Evolutionary conservation across 495 filamentous ascomycete species (phyloP), one percentile per base, ranked within the genome.

Genomic region (Jackrogersella multiformis): DNA sequence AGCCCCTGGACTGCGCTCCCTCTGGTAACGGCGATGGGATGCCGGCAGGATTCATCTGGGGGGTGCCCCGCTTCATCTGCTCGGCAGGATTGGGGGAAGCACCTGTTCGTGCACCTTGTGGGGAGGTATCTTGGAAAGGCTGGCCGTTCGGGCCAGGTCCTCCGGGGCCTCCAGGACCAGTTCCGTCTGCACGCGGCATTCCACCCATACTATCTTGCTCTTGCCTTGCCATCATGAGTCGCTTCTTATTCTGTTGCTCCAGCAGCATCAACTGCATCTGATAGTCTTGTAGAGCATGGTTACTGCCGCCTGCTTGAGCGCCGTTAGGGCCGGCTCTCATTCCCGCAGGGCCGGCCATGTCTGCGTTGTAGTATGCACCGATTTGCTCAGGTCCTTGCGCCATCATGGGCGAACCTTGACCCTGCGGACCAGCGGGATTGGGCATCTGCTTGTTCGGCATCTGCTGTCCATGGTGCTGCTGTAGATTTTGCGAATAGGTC

Each of bases 191-290:
- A 23, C 87, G 84, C 21, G 74, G 78, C 21, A 77, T 77, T 9
- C 56, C 70, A 39, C 82, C 80, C 77, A 91, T 88, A 66, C 80
- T 90, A 68, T 97, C 93, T 79, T 97, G 94, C 77, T 98, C 95
- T 78, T 96, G 92, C 41, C 95, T 89, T 60, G 95, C 95, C 94
- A 97, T 96, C 85, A 97, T 89, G 71, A 99, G 81, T 20, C 95
- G 85, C 73, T 94, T 95, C 85, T 98, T 99, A 71, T 98, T 99
- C 77, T 99, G 95, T 79, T 99, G 95, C 77, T 99, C 95, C 38
- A 99, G 88, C 56, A 99, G 77, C 95, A 98, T 97, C 74, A 99
- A 82, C 73, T 99, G 95, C 95, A 97, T 97, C 80, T 99, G 95
- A 78, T 99, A 98, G 76, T 98, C 96, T 75, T 97, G 94, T 56